Conservation (phyloP, 768 basidiomycete genomes). For the Naganishia randhawae region DNA sequence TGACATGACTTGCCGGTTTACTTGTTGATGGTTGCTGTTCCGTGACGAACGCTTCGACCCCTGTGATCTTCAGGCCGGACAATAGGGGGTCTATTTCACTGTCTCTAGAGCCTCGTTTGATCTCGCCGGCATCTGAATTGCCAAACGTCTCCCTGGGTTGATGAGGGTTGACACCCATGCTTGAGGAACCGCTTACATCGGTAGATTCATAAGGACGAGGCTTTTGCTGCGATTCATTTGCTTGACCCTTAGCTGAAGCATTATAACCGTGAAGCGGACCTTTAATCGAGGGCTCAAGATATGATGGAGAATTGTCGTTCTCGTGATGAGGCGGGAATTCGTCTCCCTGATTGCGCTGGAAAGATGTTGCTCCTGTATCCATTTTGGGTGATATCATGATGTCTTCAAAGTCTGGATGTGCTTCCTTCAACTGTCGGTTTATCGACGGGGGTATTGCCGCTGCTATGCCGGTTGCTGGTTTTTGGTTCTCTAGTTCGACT, state of each 20-base stretch:
- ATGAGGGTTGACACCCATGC: not conserved
- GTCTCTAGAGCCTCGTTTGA: not conserved
- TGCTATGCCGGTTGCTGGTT: not conserved
- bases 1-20: not conserved
- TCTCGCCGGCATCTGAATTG: not conserved
- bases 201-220: not conserved
- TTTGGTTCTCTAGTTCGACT: not conserved
- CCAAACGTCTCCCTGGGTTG: not conserved
- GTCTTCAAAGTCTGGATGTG: not conserved
- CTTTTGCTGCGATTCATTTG: not conserved
- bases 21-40: not conserved
- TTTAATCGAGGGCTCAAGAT: not conserved
- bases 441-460: not conserved
- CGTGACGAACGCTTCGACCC: not conserved
- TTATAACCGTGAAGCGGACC: not conserved
- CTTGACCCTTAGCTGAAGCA: not conserved
- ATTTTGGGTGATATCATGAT: not conserved
- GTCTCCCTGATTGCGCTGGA: not conserved
- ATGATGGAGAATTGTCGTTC: not conserved
- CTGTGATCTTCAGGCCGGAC: not conserved
- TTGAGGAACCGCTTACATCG: conserved; percentile 6
- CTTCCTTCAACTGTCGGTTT: not conserved
- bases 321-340: not conserved
- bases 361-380: not conserved
- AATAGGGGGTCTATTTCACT: too few species aligned